These are phyloP conservation scores for Hypoxylon intermedium DNA, from an alignment of 495 filamentous ascomycete genomes.

Conservation along the genomic window DNA sequence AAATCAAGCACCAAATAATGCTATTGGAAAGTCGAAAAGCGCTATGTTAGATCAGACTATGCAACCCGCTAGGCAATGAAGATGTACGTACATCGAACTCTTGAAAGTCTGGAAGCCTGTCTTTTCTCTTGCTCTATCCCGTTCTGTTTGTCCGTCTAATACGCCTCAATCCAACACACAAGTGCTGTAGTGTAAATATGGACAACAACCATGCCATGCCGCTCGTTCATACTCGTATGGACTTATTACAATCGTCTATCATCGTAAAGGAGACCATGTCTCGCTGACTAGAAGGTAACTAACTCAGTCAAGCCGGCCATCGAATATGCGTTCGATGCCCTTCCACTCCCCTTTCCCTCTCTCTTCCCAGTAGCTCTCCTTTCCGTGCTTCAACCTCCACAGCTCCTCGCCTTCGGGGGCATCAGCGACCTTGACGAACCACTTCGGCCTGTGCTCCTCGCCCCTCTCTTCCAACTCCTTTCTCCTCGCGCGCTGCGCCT, in stretches of 20 bases:
- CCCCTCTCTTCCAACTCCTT: constrained; percentile 76
- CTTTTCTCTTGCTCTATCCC: too few species aligned
- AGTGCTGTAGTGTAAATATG: neutral
- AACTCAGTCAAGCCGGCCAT: constrained; percentile 12
- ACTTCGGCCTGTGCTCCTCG: constrained; percentile 73
- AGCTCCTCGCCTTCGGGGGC: constrained; percentile 70
- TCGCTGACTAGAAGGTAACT: neutral
- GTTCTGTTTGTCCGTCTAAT: neutral
- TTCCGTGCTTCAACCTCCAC: constrained; percentile 81
- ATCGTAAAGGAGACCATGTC: neutral
- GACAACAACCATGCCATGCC: neutral
- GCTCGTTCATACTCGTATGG: constrained; percentile 2
- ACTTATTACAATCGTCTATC: neutral
- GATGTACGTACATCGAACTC: too few species aligned
- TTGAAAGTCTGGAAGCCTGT: too few species aligned
- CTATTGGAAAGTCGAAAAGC: too few species aligned
- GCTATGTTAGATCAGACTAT: too few species aligned
- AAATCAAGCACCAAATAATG: too few species aligned
- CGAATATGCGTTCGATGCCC: constrained; percentile 75
- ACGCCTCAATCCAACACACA: neutral
- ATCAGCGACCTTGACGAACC: constrained; percentile 74
- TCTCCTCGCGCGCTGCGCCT: constrained; percentile 78
- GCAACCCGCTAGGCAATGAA: too few species aligned
- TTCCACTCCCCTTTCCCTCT: constrained; percentile 72
- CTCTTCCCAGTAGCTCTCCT: constrained; percentile 93